A percentile compares a stretch with the other conserved stretches of the same genome.
phyloP scores from a whole-genome alignment of 108 stramenopile species.

The Cyclotella atomus region DNA sequence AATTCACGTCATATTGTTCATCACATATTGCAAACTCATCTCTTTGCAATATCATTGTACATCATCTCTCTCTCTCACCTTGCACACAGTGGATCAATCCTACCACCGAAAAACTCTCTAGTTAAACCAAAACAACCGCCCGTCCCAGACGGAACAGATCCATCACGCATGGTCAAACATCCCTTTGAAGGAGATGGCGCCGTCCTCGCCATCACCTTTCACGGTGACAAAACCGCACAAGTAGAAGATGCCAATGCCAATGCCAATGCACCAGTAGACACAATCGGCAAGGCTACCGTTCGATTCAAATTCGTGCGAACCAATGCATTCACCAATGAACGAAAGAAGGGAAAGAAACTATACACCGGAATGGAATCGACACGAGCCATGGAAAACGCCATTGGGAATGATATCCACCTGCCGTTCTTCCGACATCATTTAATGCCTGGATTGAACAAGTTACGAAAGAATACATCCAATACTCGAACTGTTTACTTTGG shows the following conservation, averaged over 20 bases:
- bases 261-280: slow-evolving; percentile 8
- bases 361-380: slow-evolving; percentile 88
- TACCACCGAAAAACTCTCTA: slow-evolving; percentile 77
- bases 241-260: not conserved
- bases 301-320: slow-evolving; percentile 81
- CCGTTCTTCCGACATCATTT: slow-evolving; percentile 84
- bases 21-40: not conserved
- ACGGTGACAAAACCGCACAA: slow-evolving; percentile 31
- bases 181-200: slow-evolving; percentile 88
- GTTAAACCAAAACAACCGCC: slow-evolving; percentile 83
- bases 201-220: slow-evolving; percentile 76
- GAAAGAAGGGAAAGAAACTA: slow-evolving; percentile 78
- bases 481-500: slow-evolving; percentile 78
- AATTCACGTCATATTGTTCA: not conserved
- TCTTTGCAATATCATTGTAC: not conserved
- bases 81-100: slow-evolving; percentile 62
- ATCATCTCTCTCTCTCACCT: not conserved
- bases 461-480: slow-evolving; percentile 84
- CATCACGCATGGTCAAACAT: slow-evolving; percentile 75
- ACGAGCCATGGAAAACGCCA: slow-evolving; percentile 36
- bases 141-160: slow-evolving; percentile 75
- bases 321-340: slow-evolving; percentile 78
- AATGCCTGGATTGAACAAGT: slow-evolving; percentile 78
- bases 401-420: slow-evolving; percentile 73
- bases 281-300: slow-evolving; percentile 35